Evolutionary conservation across 371 early-diverging fungal genomes (phyloP).

Genomic region (Lichtheimia ramosa): DNA sequence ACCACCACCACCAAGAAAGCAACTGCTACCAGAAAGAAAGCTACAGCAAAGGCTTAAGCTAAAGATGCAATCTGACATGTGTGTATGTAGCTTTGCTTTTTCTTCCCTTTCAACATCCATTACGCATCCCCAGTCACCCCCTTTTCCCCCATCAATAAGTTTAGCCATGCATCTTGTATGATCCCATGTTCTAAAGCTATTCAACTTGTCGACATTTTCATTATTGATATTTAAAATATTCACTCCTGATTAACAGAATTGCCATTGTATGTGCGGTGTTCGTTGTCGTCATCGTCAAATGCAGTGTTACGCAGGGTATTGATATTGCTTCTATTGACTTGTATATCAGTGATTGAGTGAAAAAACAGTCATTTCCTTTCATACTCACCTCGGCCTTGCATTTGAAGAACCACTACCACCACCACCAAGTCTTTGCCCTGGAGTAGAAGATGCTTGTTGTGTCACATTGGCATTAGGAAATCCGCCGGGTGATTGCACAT

Average conservation of each 20-base stretch:
- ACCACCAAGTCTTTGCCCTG: constrained; percentile 11
- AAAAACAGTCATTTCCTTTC: background rate
- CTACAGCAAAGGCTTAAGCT: constrained; percentile 8
- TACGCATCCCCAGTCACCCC: no score
- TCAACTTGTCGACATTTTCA: background rate
- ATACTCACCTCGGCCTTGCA: constrained; percentile 8
- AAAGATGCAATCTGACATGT: background rate
- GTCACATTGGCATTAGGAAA: background rate
- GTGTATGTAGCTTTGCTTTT: background rate
- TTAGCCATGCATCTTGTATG: no score
- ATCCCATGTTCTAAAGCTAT: no score
- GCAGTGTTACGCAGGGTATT: constrained; percentile 27
- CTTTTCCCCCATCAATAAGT: no score
- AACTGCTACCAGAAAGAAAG: background rate
- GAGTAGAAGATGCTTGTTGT: background rate
- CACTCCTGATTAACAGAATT: constrained; percentile 53
- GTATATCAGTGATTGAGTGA: background rate
- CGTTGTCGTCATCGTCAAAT: constrained; percentile 17
- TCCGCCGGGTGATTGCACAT: background rate
- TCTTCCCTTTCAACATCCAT: no score
- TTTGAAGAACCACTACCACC: constrained; percentile 9
- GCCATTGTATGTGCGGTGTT: constrained; percentile 42
- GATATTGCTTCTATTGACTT: constrained; percentile 15
- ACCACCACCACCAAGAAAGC: constrained; percentile 45
- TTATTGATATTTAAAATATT: background rate